Evolutionary conservation across 345 rosid genomes (phyloP), one percentile per base, ranked within the genome.

Genomic region (Aethionema arabicum): DNA sequence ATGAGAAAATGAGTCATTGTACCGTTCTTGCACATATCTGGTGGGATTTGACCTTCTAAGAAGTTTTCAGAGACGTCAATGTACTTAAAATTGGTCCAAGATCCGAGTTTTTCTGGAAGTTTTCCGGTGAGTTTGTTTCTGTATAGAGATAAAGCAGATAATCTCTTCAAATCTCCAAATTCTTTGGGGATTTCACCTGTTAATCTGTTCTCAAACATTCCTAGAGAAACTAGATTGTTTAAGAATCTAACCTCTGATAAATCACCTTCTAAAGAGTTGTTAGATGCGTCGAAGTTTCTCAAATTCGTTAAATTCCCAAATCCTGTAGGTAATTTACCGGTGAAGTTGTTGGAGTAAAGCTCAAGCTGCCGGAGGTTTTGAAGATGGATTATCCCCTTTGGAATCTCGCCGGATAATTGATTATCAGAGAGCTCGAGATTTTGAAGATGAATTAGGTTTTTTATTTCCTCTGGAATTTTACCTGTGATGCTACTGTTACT

Each of bases 1-100:
- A 91, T 31, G 1, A 88, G 81, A 63, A 88, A 74, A 47, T 76
- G 80, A 6, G 72, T 68, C 78, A 88, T 68, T 46, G 60, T 51
- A 0, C 92, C 95, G 36, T 83, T 83, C 73, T 81, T 84, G 76
- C 96, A 91, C 84, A 91, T 83, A 21, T 80, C 78, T n/a, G 82
- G 84, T 6, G 98, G 98, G 15, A 86, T 84, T 0, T 79, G 56
- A 60, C 98, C 98, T n/a, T 81, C 76, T 58, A 91, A 65, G 29
- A 61, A 72, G 65, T 91, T 91, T 79, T 88, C 95, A 3, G 96
- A 80, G 44, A 83, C 87, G 67, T 91, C 98, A 13, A 91, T 80
- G 74, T 40, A 59, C 5, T 6, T 4, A 52, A 88, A 75, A 36
- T 59, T 62, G 0, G 81, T 45, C 88, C 77, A 74, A 1, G 90